Evolutionary conservation across 768 basidiomycete species (phyloP).

Genomic region (Phanerochaete sordida): DNA sequence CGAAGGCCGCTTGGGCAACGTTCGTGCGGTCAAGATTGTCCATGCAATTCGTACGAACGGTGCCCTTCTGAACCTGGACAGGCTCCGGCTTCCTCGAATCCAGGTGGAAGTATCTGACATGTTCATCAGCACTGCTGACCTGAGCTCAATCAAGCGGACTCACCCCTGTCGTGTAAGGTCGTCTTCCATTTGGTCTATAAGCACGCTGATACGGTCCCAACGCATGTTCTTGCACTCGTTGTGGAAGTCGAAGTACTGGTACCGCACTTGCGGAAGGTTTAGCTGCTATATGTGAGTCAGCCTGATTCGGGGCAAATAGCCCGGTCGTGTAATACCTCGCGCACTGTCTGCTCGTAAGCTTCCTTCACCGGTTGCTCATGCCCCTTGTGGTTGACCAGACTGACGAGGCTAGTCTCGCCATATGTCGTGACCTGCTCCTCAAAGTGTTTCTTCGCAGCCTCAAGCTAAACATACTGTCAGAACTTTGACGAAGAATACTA

Average conservation of each 20-base stretch:
- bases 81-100: constrained; percentile 45
- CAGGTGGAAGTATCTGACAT: constrained; percentile 72
- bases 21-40: constrained; percentile 96
- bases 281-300: constrained; percentile 35
- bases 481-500: constrained; percentile 1
- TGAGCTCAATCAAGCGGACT: constrained; percentile 13
- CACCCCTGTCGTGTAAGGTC: constrained; percentile 71
- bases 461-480: constrained; percentile 41
- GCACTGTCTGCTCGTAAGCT: constrained; percentile 79
- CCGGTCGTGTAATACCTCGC: constrained; percentile 40
- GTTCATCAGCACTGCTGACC: background rate
- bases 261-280: constrained; percentile 66
- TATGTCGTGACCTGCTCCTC: constrained; percentile 70
- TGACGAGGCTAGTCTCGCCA: constrained; percentile 78
- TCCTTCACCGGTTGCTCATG: constrained; percentile 94
- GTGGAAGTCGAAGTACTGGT: constrained; percentile 98
- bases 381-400: constrained; percentile 91
- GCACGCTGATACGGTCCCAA: constrained; percentile 85
- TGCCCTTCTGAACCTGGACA: constrained; percentile 63
- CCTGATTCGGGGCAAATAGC: background rate
- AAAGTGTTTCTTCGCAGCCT: constrained; percentile 72
- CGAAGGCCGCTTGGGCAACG: constrained; percentile 90
- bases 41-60: constrained; percentile 96
- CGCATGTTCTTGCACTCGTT: constrained; percentile 92
- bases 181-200: constrained; percentile 73